A percentile compares a stretch with the other conserved stretches of the same genome.
These are phyloP conservation scores for Bassia scoparia DNA, from an alignment of 148 eudicot genomes.

Conservation along the genomic window DNA sequence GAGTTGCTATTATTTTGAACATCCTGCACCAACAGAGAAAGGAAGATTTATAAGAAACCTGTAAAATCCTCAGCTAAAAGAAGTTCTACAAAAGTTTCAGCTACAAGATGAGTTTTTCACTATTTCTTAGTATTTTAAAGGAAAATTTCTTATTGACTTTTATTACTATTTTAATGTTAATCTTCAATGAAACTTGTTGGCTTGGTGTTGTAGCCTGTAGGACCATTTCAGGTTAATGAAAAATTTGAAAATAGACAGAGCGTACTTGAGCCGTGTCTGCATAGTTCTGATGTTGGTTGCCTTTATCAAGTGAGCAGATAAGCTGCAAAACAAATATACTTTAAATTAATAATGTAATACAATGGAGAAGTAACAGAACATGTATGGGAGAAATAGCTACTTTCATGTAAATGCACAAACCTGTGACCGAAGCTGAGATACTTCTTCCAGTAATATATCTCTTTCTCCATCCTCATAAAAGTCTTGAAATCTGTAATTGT, in stretches of 20 bases:
- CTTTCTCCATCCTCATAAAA: constrained; percentile 97
- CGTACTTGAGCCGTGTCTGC: constrained; percentile 39
- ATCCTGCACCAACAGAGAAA: constrained; percentile 34
- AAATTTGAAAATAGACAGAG: constrained; percentile 1
- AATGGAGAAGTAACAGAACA: not conserved
- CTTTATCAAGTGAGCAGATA: constrained; percentile 43
- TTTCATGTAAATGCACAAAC: constrained; percentile 30
- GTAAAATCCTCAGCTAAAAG: too few species aligned
- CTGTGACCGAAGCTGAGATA: constrained; percentile 87
- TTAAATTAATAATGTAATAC: not conserved
- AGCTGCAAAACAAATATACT: constrained; percentile 45
- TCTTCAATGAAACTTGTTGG: not conserved
- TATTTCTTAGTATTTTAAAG: not conserved
- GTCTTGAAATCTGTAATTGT: constrained; percentile 62
- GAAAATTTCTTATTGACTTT: not conserved
- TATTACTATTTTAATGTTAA: not conserved
- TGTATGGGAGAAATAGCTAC: constrained; percentile 13
- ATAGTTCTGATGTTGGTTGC: constrained; percentile 37
- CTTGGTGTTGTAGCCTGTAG: too few species aligned
- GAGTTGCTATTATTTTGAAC: constrained; percentile 25
- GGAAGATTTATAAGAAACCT: constrained; percentile 4
- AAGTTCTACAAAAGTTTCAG: not conserved
- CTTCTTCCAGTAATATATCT: constrained; percentile 70
- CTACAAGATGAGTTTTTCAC: not conserved
- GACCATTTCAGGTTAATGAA: not conserved